These are phyloP conservation scores for Barnettozyma sucrosica DNA, from an alignment of 805 yeast genomes.

Conservation along the genomic window DNA sequence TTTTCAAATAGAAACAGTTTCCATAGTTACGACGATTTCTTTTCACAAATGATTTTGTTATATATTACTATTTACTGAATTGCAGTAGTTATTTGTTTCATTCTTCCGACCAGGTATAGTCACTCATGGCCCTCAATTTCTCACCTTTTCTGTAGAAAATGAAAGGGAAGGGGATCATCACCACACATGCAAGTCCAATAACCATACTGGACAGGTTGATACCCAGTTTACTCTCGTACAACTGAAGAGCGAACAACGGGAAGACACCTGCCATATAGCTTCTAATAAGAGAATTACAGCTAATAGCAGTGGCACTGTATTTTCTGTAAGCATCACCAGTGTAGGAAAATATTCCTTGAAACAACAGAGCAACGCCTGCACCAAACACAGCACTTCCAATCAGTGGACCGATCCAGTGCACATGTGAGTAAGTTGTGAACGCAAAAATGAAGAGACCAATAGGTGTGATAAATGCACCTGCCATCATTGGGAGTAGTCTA, in stretches of 20 bases:
- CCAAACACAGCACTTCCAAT: constrained; percentile 74
- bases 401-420: constrained; percentile 71
- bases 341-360: constrained; percentile 62
- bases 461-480: constrained; percentile 63
- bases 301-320: constrained; percentile 47
- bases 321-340: constrained; percentile 57
- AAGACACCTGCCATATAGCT: constrained; percentile 50
- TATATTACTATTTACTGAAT: no score
- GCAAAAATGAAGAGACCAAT: constrained; percentile 69
- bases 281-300: constrained; percentile 47
- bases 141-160: constrained; percentile 46
- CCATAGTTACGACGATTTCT: not conserved
- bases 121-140: constrained; percentile 37
- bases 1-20: not conserved
- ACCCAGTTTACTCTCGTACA: constrained; percentile 46
- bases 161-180: constrained; percentile 51
- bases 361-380: constrained; percentile 58
- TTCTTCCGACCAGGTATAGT: constrained; percentile 36
- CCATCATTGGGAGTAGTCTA: constrained; percentile 51
- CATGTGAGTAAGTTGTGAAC: constrained; percentile 55
- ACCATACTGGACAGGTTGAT: constrained; percentile 54
- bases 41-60: no score
- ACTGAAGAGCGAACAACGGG: constrained; percentile 52
- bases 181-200: constrained; percentile 43
- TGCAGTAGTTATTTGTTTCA: no score